phyloP scores from a whole-genome alignment of 495 filamentous ascomycete species.

The Thozetella sp. region DNA sequence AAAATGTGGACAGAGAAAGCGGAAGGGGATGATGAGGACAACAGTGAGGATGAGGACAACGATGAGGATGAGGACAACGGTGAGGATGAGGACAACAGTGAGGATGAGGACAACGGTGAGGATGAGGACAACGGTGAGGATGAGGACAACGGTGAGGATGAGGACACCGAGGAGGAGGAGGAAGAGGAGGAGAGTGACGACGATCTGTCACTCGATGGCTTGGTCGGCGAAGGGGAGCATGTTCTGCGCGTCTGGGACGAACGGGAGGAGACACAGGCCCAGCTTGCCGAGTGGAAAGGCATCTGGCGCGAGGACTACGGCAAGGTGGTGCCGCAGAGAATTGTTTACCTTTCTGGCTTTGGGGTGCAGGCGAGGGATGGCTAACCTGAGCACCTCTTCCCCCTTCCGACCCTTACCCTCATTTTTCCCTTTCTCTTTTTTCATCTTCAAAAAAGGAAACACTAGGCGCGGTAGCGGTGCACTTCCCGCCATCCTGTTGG shows the following conservation, averaged over 20 bases:
- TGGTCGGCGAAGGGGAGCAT: neutral
- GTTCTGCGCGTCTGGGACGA: no score
- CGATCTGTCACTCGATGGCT: neutral
- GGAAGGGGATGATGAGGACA: neutral
- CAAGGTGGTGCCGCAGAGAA: neutral
- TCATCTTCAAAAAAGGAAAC: no score
- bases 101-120: neutral
- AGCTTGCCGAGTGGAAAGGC: neutral
- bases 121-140: neutral
- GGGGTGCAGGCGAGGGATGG: no score
- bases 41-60: neutral
- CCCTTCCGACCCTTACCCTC: neutral
- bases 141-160: neutral
- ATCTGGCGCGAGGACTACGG: neutral
- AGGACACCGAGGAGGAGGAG: neutral
- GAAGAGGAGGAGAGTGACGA: neutral
- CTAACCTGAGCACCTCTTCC: no score
- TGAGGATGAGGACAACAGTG: neutral
- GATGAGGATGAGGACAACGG: neutral
- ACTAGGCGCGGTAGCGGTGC: no score
- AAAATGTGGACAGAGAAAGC: no score
- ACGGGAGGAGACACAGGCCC: no score
- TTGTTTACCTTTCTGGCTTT: no score
- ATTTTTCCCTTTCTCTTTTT: neutral
- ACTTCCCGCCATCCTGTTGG: neutral